Evolutionary conservation across 139 green algal genomes (phyloP), one percentile per base, ranked within the genome.

Genomic region (Edaphochlamys debaryana): DNA sequence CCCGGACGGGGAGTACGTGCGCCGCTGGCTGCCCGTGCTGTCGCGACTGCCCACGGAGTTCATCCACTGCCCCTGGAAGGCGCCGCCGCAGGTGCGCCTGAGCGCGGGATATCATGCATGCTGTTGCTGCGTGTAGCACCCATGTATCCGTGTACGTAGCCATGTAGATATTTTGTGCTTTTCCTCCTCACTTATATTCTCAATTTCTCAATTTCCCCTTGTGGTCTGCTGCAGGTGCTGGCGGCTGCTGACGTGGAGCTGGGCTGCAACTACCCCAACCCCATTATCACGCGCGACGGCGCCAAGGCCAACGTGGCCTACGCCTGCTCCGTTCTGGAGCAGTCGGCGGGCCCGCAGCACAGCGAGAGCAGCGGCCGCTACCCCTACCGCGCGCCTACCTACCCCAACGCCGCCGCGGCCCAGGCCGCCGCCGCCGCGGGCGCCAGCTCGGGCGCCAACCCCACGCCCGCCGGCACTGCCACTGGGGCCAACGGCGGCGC

Each of bases 1-100:
- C 87, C 94, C 95, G 4, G 88, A 97, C 38, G 96, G 96, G 56
- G 82, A 95, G 67, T 99, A 97, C 83, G 93, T 98, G 67, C 92
- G 96, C 30, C 86, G 92, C 64, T 99, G 96, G 96, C 74, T 99
- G 77, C 96, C 96, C 5, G 92, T 92, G 62, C 92, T 98, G 68
- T 89, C 90, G 0, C 90, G 93, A 20, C 76, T 99, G 87, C 94
- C 95, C 22, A 83, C 63, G 4, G 30, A 90, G 80, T 82, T 83
- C 76, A 91, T 93, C 70, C 90, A 93, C 75, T 77, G 89, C 29
- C 92, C 94, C 0, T 98, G 92, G 93, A 85, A 90, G 45, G 94
- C 94, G 41, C 92, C 94, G 4, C 54, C 80, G 52, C 40, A 89
- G 40, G 69, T 95, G 48, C 70, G 94, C 76, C n/a, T n/a, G n/a